These are phyloP conservation scores for Sesbania bispinosa DNA, from an alignment of 306 rosid species.

Conservation along the genomic window DNA sequence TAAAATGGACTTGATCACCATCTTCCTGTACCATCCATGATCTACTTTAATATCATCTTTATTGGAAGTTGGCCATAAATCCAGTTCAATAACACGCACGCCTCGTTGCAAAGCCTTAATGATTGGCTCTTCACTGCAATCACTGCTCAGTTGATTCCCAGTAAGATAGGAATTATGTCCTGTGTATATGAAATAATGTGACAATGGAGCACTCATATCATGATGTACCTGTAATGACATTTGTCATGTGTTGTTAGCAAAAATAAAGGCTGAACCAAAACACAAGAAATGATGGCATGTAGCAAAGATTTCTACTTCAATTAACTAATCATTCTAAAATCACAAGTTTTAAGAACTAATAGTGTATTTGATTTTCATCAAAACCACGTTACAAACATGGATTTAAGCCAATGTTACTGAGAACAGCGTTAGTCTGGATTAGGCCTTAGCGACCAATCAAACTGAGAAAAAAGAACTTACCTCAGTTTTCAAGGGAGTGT, in stretches of 20 bases:
- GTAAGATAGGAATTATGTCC: constrained; percentile 93
- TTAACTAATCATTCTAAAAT: background rate
- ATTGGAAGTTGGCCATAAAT: constrained; percentile 81
- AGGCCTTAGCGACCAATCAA: background rate
- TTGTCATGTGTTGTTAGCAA: constrained; percentile 6
- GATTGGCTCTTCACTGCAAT: constrained; percentile 82
- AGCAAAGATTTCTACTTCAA: background rate
- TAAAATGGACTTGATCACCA: background rate
- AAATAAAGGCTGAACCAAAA: background rate
- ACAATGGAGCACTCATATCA: constrained; percentile 84
- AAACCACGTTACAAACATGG: too few relatives aligned
- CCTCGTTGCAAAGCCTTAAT: constrained; percentile 69
- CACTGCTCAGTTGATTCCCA: constrained; percentile 91
- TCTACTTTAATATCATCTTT: constrained; percentile 73
- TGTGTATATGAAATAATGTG: constrained; percentile 92
- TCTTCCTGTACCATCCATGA: constrained; percentile 76
- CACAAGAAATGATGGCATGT: background rate
- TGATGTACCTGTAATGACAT: constrained; percentile 69
- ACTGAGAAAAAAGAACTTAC: constrained; percentile 20
- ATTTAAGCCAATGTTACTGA: too few relatives aligned
- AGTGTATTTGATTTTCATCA: too few relatives aligned
- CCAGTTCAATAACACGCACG: constrained; percentile 79
- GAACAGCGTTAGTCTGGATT: too few relatives aligned
- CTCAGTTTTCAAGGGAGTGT: constrained; percentile 54
- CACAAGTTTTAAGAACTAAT: background rate